Evolutionary conservation across 495 filamentous ascomycete species (phyloP), one percentile per base, ranked within the genome.

Genomic region (Glonium stellatum): DNA sequence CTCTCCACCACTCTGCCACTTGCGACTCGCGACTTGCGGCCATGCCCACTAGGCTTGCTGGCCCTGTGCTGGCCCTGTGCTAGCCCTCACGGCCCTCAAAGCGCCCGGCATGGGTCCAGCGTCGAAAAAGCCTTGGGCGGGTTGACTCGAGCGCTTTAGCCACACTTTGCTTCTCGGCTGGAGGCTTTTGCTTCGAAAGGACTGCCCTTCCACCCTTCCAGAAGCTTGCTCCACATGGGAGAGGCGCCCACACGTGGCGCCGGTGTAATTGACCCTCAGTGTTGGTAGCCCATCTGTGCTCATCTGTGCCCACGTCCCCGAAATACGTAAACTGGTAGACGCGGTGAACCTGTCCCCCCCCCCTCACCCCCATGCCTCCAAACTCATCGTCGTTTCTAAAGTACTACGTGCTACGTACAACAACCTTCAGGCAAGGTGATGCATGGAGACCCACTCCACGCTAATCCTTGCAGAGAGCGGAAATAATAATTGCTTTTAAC

Each of bases 401-500:
- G 27, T 31, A 31, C 27, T 3, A 31, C n/a, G n/a, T n/a, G n/a
- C n/a, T n/a, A n/a, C n/a, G n/a, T n/a, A n/a, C n/a, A n/a, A n/a
- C n/a, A n/a, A n/a, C n/a, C n/a, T n/a, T n/a, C n/a, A n/a, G n/a
- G n/a, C 48, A 36, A 37, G 27, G 21, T 31, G 15, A 37, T 46
- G 36, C 58, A 51, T 23, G 48, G n/a, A 55, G 18, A 46, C 50
- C 57, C 47, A 53, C 57, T 27, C 8, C 49, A 23, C 36, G 12
- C 25, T 44, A 44, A 44, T 44, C 39, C 58, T 22, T 37, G 31
- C 57, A 27, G 44, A 15, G 57, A 60, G 39, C 47, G 58, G 49
- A 12, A 13, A 54, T 49, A 37, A 51, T 60, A 60, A 60, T 55
- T 60, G 44, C 58, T 60, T 55, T 55, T 60, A 51, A 23, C 58